Conservation (phyloP, 495 filamentous ascomycete species). For the Xylaria cubensis region DNA sequence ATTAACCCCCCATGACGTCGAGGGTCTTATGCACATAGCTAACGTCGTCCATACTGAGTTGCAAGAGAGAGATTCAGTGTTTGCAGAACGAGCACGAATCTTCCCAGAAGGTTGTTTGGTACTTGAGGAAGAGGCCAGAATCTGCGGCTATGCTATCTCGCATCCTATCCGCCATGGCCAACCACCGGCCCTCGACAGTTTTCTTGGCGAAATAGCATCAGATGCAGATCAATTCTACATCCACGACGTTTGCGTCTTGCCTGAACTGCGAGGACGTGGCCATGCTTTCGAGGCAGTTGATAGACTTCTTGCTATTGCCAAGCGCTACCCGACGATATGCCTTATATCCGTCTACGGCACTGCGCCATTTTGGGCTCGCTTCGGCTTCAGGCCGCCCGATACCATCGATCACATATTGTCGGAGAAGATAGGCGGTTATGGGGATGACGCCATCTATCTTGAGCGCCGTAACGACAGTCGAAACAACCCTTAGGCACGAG, state of each 20-base stretch:
- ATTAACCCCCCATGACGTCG: conserved; percentile 33
- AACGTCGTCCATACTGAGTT: conserved; percentile 38
- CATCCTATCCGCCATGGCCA: conserved; percentile 42
- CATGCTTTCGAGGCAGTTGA: conserved; percentile 31
- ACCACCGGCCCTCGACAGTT: conserved; percentile 42
- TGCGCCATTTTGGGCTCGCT: conserved; percentile 41
- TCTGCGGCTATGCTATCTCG: conserved; percentile 47
- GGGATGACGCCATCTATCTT: conserved; percentile 40
- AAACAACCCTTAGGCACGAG: not conserved
- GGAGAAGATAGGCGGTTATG: conserved; percentile 41
- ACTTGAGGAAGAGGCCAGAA: conserved; percentile 28
- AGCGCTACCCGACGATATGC: conserved; percentile 35
- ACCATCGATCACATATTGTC: conserved; percentile 31
- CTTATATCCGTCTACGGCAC: conserved; percentile 49
- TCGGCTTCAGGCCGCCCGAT: conserved; percentile 36
- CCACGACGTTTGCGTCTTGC: conserved; percentile 46
- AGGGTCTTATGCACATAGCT: conserved; percentile 33
- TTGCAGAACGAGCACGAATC: conserved; percentile 41
- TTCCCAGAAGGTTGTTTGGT: conserved; percentile 45
- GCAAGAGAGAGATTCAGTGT: conserved; percentile 38
- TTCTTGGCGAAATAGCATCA: conserved; percentile 36
- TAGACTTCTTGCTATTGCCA: conserved; percentile 29
- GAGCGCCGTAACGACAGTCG: conserved; percentile 17
- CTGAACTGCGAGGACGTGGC: conserved; percentile 35
- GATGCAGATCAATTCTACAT: conserved; percentile 40